A percentile compares a stretch with the other conserved stretches of the same genome.
Evolutionary conservation across 2,329 filamentous ascomycete species (phyloP).

Genomic region (Colletotrichum somersetense): DNA sequence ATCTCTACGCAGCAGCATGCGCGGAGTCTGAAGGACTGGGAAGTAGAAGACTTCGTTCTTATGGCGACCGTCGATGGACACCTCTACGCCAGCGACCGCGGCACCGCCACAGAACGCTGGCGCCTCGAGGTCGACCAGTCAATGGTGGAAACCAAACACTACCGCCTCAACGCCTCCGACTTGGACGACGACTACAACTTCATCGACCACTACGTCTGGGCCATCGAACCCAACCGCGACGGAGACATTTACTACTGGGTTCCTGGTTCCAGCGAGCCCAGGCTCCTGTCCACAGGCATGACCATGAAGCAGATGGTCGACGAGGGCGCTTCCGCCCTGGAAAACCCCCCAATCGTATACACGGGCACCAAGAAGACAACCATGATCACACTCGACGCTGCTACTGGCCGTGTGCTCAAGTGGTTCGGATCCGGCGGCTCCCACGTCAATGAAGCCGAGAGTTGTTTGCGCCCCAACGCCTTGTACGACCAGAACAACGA

Average conservation of each 20-base stretch:
- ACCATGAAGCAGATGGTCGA: constrained; percentile 92
- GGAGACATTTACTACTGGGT: constrained; percentile 90
- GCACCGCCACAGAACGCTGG: constrained; percentile 88
- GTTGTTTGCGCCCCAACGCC: constrained; percentile 78
- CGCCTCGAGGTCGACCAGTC: constrained; percentile 85
- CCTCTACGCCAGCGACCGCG: constrained; percentile 90
- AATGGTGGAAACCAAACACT: constrained; percentile 91
- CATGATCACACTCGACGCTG: constrained; percentile 89
- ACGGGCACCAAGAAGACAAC: constrained; percentile 92
- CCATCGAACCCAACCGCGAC: constrained; percentile 90
- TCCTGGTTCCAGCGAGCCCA: constrained; percentile 70
- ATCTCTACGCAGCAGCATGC: constrained; percentile 88
- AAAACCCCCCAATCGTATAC: constrained; percentile 85
- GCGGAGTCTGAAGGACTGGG: constrained; percentile 99
- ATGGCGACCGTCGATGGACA: constrained; percentile 99
- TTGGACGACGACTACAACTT: constrained; percentile 70
- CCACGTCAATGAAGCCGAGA: constrained; percentile 77
- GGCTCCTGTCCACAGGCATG: constrained; percentile 75
- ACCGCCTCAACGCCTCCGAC: constrained; percentile 75
- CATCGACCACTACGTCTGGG: constrained; percentile 92
- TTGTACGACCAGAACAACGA: constrained; percentile 75
- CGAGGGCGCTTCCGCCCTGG: constrained; percentile 79
- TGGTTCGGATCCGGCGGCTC: constrained; percentile 83
- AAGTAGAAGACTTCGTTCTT: constrained; percentile 99
- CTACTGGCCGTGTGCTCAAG: constrained; percentile 84